Evolutionary conservation across 306 rosid species (phyloP), one percentile per base, ranked within the genome.

Genomic region (Sphenostylis stenocarpa): DNA sequence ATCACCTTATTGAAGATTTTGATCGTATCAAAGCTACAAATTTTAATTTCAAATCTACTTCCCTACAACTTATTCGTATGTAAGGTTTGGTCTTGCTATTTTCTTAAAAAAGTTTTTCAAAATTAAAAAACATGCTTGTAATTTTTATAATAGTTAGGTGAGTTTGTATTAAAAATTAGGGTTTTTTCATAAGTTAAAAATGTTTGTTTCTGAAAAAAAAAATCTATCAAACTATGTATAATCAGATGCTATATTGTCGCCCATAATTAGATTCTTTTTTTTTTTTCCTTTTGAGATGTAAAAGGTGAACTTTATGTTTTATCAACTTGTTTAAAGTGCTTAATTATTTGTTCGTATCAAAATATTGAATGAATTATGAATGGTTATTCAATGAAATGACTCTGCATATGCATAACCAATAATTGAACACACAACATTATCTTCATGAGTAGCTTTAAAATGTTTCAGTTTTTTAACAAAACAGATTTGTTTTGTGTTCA

Each of bases 381-480:
- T 1, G 15, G 39, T 31, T 44, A 68, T 44, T 55, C 43, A 43
- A 67, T 7, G 3, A 21, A 41, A 24, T 57, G 64, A 26, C 38
- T 3, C 10, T 20, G 28, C 48, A 52, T 51, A 71, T 34, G 24
- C 21, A 3, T 62, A 3, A 8, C 47, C 45, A 17, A 16, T 17
- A 55, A 49, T 49, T 70, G 45, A 49, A 49, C 33, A 31, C 39
- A 29, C 65, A 71, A 52, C 48, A 70, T 51, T 39, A 70, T 41
- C 63, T 38, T 12, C 21, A 0, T 52, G 20, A 2, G 24, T 71
- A 20, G 14, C 11, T 4, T 62, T 61, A 57, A 81, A 51, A 81
- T 38, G 45, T 53, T 21, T 21, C 7, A 9, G 6, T 21, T 55
- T 69, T 61, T 19, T 20, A 28, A 44, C 57, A 24, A 17, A 57